Percentiles rank a stretch among this genome's conserved stretches.
Conservation (phyloP, 2,329 filamentous ascomycete species). For the Bipolaris bicolor region DNA sequence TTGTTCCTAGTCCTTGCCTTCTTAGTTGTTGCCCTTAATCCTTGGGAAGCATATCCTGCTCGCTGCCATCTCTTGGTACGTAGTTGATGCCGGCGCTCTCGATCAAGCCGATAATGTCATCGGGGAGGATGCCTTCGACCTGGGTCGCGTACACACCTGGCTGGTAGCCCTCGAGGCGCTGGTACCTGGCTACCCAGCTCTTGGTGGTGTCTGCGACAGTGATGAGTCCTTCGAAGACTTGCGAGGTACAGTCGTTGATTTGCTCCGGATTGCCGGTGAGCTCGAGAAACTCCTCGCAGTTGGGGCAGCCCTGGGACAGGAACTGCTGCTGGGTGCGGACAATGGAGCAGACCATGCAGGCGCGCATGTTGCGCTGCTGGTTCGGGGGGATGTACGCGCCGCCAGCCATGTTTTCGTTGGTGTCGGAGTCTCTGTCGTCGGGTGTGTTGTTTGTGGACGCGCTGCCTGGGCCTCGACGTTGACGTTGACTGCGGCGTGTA, state of each 20-base stretch:
- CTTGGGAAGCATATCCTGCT: constrained; percentile 45
- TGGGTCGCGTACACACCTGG: constrained; percentile 92
- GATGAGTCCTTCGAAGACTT: constrained; percentile 93
- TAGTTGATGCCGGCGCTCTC: constrained; percentile 67
- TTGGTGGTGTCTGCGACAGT: constrained; percentile 78
- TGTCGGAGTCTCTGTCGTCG: background rate
- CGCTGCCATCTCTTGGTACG: constrained; percentile 56
- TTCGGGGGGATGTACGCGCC: constrained; percentile 72
- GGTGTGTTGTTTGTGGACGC: constrained; percentile 6
- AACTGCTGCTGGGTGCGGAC: constrained; percentile 86
- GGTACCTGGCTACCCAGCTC: constrained; percentile 97
- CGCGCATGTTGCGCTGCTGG: constrained; percentile 86
- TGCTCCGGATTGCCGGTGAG: constrained; percentile 78
- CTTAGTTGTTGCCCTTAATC: constrained; percentile 22
- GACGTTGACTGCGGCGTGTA: background rate
- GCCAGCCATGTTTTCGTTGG: constrained; percentile 10
- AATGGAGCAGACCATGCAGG: constrained; percentile 98
- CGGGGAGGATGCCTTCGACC: constrained; percentile 77
- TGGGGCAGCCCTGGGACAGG: constrained; percentile 85
- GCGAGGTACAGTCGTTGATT: constrained; percentile 91
- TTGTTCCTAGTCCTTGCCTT: background rate
- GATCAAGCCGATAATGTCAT: constrained; percentile 61
- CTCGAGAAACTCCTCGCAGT: constrained; percentile 92
- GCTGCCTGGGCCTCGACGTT: background rate
- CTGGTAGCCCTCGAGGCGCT: constrained; percentile 87